phyloP scores from a whole-genome alignment of 768 basidiomycete species.

The Amanita fuliginea region DNA sequence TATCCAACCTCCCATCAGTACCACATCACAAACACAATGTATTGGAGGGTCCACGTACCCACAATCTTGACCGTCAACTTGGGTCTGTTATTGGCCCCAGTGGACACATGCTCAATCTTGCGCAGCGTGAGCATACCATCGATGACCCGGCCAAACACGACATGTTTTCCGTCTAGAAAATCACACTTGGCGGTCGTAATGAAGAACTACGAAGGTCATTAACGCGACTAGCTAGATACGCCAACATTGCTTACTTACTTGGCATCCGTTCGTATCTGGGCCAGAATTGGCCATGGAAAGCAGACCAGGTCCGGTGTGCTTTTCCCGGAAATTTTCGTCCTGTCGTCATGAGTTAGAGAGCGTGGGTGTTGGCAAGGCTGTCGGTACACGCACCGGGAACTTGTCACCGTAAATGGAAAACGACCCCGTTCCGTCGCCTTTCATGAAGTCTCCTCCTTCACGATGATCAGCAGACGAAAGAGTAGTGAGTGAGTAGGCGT shows the following conservation, averaged over 20 bases:
- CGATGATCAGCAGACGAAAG: not conserved
- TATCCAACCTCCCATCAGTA: slow-evolving; percentile 10
- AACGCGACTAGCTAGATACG: not conserved
- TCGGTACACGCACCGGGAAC: slow-evolving; percentile 53
- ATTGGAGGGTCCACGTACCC: slow-evolving; percentile 52
- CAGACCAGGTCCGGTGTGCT: slow-evolving; percentile 78
- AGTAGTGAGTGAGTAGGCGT: not conserved
- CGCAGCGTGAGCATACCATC: slow-evolving; percentile 93
- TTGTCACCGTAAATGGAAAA: slow-evolving; percentile 97
- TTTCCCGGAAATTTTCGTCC: slow-evolving; percentile 94
- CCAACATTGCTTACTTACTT: slow-evolving; percentile 31
- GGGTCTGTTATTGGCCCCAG: slow-evolving; percentile 81
- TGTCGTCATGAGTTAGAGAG: slow-evolving; percentile 15
- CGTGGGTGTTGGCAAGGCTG: not conserved
- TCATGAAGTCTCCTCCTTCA: slow-evolving; percentile 87
- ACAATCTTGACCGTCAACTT: slow-evolving; percentile 84
- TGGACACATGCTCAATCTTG: slow-evolving; percentile 94
- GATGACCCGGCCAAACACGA: slow-evolving; percentile 84
- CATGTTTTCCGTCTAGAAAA: slow-evolving; percentile 92
- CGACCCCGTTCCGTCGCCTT: slow-evolving; percentile 89
- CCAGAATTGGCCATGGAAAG: slow-evolving; percentile 98
- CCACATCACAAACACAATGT: not conserved
- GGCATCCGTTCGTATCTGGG: slow-evolving; percentile 88
- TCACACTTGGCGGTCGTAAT: slow-evolving; percentile 92
- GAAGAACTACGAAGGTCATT: slow-evolving; percentile 62